These are phyloP conservation scores for Pontederia paniculata DNA, from an alignment of 176 grass and related monocot species.

Conservation along the genomic window DNA sequence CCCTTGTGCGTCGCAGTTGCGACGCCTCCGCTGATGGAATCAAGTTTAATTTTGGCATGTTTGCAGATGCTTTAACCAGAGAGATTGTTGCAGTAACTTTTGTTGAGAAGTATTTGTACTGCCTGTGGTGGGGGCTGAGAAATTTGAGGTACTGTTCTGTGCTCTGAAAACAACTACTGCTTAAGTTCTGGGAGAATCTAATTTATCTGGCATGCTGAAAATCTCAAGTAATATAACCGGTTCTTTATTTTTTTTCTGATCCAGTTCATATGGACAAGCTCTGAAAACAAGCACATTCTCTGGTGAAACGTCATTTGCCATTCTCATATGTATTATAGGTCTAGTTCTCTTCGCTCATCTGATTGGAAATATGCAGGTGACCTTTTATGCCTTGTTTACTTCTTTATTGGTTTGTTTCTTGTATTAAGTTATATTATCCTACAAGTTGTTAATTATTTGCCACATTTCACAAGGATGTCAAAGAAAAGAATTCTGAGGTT, in stretches of 20 bases:
- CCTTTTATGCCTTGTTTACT: neutral
- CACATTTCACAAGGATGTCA: no score
- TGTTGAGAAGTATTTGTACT: conserved; percentile 83
- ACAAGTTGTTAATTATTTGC: no score
- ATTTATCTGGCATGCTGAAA: no score
- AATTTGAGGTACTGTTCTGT: conserved; percentile 51
- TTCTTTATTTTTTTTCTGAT: conserved; percentile 12
- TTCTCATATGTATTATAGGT: conserved; percentile 70
- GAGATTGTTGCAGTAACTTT: conserved; percentile 31
- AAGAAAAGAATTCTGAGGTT: no score
- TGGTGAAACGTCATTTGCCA: conserved; percentile 71
- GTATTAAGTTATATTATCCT: no score
- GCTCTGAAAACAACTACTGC: no score
- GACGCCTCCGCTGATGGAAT: conserved; percentile 21
- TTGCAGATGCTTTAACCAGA: conserved; percentile 42
- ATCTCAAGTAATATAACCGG: no score
- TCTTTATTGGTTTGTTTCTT: no score
- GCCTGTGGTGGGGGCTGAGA: conserved; percentile 86
- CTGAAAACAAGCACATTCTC: conserved; percentile 63
- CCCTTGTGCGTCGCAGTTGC: conserved; percentile 19
- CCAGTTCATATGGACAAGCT: conserved; percentile 76
- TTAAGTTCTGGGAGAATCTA: no score
- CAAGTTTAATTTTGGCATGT: conserved; percentile 47
- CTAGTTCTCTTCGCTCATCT: conserved; percentile 90
- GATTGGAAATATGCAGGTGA: conserved; percentile 94